Evolutionary conservation across 345 rosid genomes (phyloP), one percentile per base, ranked within the genome.

Genomic region (Syzygium jambos): DNA sequence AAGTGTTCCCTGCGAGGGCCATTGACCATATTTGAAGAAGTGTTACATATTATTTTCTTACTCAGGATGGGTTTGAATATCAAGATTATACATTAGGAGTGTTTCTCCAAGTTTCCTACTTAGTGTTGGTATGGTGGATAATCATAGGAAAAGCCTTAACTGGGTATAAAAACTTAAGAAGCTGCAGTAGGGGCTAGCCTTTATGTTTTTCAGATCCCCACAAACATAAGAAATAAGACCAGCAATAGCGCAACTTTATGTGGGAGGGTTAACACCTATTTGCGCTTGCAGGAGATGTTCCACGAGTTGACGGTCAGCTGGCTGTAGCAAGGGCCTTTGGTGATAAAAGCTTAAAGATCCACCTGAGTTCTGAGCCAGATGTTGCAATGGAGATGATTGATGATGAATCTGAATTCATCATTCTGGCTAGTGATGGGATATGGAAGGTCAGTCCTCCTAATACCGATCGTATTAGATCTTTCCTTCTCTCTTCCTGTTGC

Each of bases 271-370:
- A 34, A 38, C 19, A 73, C 6, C 49, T 73, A 73, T 29, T 88
- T 49, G 86, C 86, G 54, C 86, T 84, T 89, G 84, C 94, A 96
- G 99, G 98, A 57, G 98, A 96, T 84, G 98, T 97, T 61, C 97
- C 99, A 1, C 93, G 99, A 25, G 98, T 96, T 21, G 97, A 97
- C 85, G 99, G 99, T 68, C 98, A 97, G 83, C 90, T 97, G 65
- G 99, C 99, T 2, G 98, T 96, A 87, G 98, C 99, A 5, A 94
- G 99, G 91, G 97, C 99, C 23, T 97, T 97, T 88, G 99, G 99
- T 23, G 98, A 97, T 87, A 93, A 91, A 90, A 96, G 96, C 90
- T 90, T 96, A 88, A 97, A 97, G 93, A 56, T 94, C 90, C 99
- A 97, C 90, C 93, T 97, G 54, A 97, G 98, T 91, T 95, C 98